These are phyloP conservation scores for Mitragyna speciosa DNA, from an alignment of 257 asterid genomes.

Conservation along the genomic window DNA sequence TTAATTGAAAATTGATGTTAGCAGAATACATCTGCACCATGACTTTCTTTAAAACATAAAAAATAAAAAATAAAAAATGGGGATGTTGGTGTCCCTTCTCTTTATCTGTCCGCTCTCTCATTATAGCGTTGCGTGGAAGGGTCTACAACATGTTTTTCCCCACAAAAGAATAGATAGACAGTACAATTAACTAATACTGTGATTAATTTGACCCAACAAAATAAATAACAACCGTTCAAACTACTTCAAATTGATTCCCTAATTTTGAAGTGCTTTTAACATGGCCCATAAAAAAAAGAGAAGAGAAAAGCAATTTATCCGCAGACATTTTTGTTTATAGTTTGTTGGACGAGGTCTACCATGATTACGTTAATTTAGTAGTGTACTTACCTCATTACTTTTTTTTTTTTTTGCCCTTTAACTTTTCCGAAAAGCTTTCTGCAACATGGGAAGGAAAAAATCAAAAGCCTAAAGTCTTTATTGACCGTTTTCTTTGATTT, in stretches of 20 bases:
- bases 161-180: too few species aligned
- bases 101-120: background rate
- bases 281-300: too few species aligned
- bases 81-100: too few species aligned
- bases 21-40: background rate
- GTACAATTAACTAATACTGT: too few species aligned
- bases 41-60: too few species aligned
- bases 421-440: background rate
- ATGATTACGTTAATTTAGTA: background rate
- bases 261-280: too few species aligned
- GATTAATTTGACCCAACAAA: background rate
- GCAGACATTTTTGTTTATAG: too few species aligned
- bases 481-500: background rate
- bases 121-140: background rate
- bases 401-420: background rate
- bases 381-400: background rate
- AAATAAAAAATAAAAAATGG: too few species aligned
- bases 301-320: too few species aligned
- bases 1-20: too few species aligned
- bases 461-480: background rate
- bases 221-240: too few species aligned
- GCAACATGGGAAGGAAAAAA: background rate
- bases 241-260: background rate
- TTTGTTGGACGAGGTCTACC: background rate
- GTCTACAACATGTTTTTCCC: background rate